Evolutionary conservation across 1,284 basidiomycete species (phyloP).

Genomic region (Coniophora puteana): DNA sequence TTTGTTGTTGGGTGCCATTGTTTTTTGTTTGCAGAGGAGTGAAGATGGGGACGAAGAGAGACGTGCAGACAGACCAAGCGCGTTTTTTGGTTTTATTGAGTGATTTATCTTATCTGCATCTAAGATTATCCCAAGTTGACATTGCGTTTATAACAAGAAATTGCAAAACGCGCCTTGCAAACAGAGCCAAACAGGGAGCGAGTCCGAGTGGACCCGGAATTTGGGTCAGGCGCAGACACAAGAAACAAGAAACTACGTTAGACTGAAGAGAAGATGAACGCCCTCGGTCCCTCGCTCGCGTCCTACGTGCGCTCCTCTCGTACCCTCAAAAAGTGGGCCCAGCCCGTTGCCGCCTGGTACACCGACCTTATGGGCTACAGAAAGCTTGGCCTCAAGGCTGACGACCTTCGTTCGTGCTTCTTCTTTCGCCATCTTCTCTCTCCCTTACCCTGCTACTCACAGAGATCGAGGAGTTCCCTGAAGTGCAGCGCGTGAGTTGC

Average conservation of each 20-base stretch:
- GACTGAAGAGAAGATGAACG: too few species aligned
- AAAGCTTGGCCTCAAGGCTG: constrained; percentile 88
- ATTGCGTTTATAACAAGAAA: constrained; percentile 8
- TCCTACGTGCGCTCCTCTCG: constrained; percentile 72
- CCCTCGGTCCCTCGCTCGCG: constrained; percentile 78
- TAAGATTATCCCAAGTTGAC: constrained; percentile 8
- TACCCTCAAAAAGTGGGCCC: constrained; percentile 63
- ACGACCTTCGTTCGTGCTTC: constrained; percentile 78
- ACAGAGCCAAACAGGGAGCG: constrained; percentile 33
- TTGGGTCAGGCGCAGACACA: too few species aligned
- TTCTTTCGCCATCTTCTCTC: constrained; percentile 6
- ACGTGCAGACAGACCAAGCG: neutral
- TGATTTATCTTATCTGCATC: constrained; percentile 20
- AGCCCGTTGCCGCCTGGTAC: constrained; percentile 85
- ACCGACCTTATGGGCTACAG: constrained; percentile 83
- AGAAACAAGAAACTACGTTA: too few species aligned
- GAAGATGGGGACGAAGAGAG: constrained; percentile 26
- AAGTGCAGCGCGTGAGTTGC: constrained; percentile 76
- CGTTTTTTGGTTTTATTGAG: constrained; percentile 5
- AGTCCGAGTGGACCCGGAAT: constrained; percentile 19
- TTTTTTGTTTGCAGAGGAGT: constrained; percentile 26
- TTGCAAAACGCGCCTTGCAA: constrained; percentile 20
- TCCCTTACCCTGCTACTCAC: constrained; percentile 11
- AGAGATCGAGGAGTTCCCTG: constrained; percentile 86
- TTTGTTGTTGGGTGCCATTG: constrained; percentile 45